Base-by-base conservation (phyloP, 768 basidiomycete species). In the Mycena galericulata region DNA sequence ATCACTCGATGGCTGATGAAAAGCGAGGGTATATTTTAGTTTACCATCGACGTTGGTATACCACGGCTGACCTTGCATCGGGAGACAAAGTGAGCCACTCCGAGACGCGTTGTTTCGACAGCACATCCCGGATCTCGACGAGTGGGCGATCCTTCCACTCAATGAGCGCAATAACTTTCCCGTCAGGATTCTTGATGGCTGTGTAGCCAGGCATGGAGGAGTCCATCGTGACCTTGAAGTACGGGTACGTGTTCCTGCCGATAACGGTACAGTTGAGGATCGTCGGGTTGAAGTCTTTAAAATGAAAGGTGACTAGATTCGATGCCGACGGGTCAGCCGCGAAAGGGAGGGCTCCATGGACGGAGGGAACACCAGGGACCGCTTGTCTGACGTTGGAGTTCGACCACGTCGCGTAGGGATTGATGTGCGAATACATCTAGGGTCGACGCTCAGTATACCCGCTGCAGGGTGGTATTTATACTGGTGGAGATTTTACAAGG, bases 281-380 rank as follows among this genome's bases (percentile, higher is more conserved):
- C 2, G 36, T 47, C 22, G 57, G 57, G 7, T 47, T 32, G 30
- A 45, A 36, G 41, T 77, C 70, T 40, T 76, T 77, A 78, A 84
- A 84, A 20, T 74, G 74, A 70, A 81, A 77, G 9, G 80, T 79
- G 72, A 81, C 68, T 4, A 77, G n/a, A 10, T 73, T 64, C 27
- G 63, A 56, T 32, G 32, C 50, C 15, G 59, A 34, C 11, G 70
- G 46, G 15, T 51, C 29, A 11, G 69, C 29, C 0, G 77, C 73
- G 70, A 80, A 82, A 56, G 84, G 83, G 60, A 85, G 80, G 0
- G 84, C 83, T 10, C 83, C 83, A 73, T 81, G 83, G 62, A 84
- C 72, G 49, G 83, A 85, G 65, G 83, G 81, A 4, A 15, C 27
- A 2, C 34, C 32, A 18, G 36, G 22, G 7, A 29, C 20, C 10